These are phyloP conservation scores for Senna tora DNA, from an alignment of 306 rosid species.

Conservation along the genomic window DNA sequence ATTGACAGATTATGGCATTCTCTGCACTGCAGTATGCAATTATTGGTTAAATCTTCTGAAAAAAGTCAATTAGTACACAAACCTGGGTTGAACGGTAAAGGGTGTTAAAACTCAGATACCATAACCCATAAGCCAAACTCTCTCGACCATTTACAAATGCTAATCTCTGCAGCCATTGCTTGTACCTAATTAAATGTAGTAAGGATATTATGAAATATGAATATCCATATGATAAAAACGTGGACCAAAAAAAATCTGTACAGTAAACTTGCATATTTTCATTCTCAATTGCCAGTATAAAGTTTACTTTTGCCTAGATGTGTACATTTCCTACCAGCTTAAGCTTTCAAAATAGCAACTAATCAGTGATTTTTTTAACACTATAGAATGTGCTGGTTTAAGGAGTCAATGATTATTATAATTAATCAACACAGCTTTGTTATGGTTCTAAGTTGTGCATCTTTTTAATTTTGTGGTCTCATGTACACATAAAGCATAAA, in stretches of 20 bases:
- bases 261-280: background rate
- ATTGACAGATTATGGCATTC: background rate
- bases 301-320: conserved; percentile 14
- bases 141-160: conserved; percentile 60
- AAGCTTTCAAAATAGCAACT: background rate
- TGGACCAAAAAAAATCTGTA: conserved; percentile 4
- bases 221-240: conserved; percentile 12
- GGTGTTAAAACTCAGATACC: conserved; percentile 64
- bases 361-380: conserved; percentile 7
- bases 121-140: conserved; percentile 72
- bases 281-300: conserved; percentile 4
- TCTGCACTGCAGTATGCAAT: background rate
- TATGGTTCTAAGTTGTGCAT: conserved; percentile 15
- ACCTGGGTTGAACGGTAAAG: conserved; percentile 84
- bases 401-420: background rate
- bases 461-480: conserved; percentile 9
- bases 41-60: conserved; percentile 8
- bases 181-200: conserved; percentile 57
- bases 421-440: background rate
- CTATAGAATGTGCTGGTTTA: background rate
- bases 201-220: conserved; percentile 21
- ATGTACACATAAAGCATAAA: conserved; percentile 10
- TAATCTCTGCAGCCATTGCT: conserved; percentile 63
- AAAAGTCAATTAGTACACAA: conserved; percentile 23
- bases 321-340: background rate